phyloP scores from a whole-genome alignment of 2,329 filamentous ascomycete species.

The Alternaria infectoria region DNA sequence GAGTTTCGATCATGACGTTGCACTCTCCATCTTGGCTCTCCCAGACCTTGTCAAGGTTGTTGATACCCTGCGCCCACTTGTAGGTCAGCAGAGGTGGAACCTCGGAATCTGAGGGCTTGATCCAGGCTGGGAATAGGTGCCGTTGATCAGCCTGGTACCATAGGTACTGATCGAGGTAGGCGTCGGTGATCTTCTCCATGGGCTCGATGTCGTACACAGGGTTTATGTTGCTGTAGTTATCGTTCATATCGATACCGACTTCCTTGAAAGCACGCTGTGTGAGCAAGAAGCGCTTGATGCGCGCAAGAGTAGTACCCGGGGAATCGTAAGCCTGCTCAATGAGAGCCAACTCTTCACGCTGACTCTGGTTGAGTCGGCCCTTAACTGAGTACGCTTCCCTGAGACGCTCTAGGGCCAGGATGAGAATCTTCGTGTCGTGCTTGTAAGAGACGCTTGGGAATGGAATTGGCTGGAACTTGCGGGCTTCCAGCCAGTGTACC shows the following conservation, averaged over 20 bases:
- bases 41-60: constrained; percentile 96
- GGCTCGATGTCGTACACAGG: constrained; percentile 99
- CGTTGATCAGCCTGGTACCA: constrained; percentile 99
- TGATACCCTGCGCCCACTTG: constrained; percentile 99
- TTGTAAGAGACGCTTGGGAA: constrained; percentile 99
- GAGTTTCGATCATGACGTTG: constrained; percentile 98
- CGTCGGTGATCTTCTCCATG: constrained; percentile 99
- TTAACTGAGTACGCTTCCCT: constrained; percentile 98
- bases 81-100: constrained; percentile 93
- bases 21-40: constrained; percentile 92
- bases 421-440: constrained; percentile 98
- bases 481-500: constrained; percentile 97
- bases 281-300: constrained; percentile 96
- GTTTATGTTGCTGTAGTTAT: constrained; percentile 99
- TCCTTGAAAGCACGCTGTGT: constrained; percentile 99
- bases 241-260: constrained; percentile 99
- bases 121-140: constrained; percentile 97
- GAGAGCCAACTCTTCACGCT: constrained; percentile 92
- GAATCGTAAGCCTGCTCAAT: constrained; percentile 99
- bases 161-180: constrained; percentile 96
- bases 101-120: constrained; percentile 98
- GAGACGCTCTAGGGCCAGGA: constrained; percentile 89
- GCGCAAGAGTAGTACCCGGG: constrained; percentile 90
- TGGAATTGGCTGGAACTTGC: constrained; percentile 97
- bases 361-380: constrained; percentile 93